These are phyloP conservation scores for Diplodia corticola DNA, from an alignment of 2,329 filamentous ascomycete species.

Conservation along the genomic window DNA sequence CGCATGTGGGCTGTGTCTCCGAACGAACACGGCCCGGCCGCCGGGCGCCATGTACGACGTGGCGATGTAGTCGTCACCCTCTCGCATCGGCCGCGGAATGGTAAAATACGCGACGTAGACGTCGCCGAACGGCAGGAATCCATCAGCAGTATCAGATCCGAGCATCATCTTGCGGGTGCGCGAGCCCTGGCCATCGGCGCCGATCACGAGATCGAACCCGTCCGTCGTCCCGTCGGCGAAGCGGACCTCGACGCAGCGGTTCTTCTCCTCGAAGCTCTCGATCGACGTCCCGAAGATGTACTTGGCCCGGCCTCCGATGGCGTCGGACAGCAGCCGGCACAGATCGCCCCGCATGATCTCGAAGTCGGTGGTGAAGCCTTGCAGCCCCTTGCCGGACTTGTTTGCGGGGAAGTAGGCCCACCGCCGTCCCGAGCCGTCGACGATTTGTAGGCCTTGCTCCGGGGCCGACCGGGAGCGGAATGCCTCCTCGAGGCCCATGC, in stretches of 20 bases:
- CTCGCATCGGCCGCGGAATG: conserved; percentile 32
- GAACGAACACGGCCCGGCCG: conserved; percentile 43
- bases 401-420: conserved; percentile 45
- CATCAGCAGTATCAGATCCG: conserved; percentile 24
- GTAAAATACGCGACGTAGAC: conserved; percentile 42
- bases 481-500: conserved; percentile 53
- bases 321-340: conserved; percentile 52
- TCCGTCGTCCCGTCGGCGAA: conserved; percentile 48
- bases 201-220: conserved; percentile 55
- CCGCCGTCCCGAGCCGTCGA: conserved; percentile 16
- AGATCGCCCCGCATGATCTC: conserved; percentile 63
- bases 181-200: conserved; percentile 58
- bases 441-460: conserved; percentile 49
- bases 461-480: conserved; percentile 44
- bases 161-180: conserved; percentile 42
- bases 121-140: conserved; percentile 27
- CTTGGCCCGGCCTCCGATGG: conserved; percentile 32
- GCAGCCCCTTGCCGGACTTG: conserved; percentile 37
- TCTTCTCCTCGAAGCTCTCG: conserved; percentile 32
- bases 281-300: conserved; percentile 40
- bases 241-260: conserved; percentile 38
- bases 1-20: conserved; percentile 41
- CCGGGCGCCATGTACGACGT: conserved; percentile 42
- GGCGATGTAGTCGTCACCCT: conserved; percentile 40
- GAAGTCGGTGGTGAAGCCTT: conserved; percentile 54